A percentile compares a stretch with the other conserved stretches of the same genome.
Evolutionary conservation across 148 eudicot genomes (phyloP).

Genomic region (Vaccinium macrocarpon): DNA sequence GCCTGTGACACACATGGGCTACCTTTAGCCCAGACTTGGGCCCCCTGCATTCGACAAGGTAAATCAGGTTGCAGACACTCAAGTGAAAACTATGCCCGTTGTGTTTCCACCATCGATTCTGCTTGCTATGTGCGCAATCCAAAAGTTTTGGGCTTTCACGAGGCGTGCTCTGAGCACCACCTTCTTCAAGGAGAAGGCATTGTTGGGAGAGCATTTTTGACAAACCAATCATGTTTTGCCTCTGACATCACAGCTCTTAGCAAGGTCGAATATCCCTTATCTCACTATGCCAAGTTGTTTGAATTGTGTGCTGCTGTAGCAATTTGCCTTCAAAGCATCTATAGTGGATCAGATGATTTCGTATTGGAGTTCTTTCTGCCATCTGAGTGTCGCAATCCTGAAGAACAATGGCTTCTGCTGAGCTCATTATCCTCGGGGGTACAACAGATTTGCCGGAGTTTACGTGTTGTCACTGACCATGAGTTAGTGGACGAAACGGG

Average conservation of each 20-base stretch:
- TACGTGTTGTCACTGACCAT: constrained; percentile 40
- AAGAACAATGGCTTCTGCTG: constrained; percentile 40
- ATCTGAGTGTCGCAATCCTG: constrained; percentile 39
- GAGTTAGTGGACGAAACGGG: constrained; percentile 36
- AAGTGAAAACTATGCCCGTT: constrained; percentile 30
- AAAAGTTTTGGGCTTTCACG: constrained; percentile 57
- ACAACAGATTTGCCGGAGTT: constrained; percentile 43
- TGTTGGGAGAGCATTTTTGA: constrained; percentile 69
- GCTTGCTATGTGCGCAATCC: constrained; percentile 70
- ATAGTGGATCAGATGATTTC: constrained; percentile 40
- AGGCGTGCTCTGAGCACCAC: constrained; percentile 79
- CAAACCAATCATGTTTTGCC: constrained; percentile 64
- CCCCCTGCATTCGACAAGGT: constrained; percentile 52
- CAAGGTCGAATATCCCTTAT: constrained; percentile 69
- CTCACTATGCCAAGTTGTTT: constrained; percentile 72
- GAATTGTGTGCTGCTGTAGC: constrained; percentile 63
- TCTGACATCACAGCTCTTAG: constrained; percentile 60
- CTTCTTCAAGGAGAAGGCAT: constrained; percentile 61
- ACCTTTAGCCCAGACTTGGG: constrained; percentile 79
- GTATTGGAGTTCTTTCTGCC: constrained; percentile 84
- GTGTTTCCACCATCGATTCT: constrained; percentile 61
- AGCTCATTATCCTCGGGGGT: constrained; percentile 45
- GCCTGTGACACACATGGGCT: constrained; percentile 47
- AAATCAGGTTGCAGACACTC: constrained; percentile 42
- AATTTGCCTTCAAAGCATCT: constrained; percentile 47